These are phyloP conservation scores for Raphanus raphanistrum DNA, from an alignment of 345 rosid genomes.

Conservation along the genomic window DNA sequence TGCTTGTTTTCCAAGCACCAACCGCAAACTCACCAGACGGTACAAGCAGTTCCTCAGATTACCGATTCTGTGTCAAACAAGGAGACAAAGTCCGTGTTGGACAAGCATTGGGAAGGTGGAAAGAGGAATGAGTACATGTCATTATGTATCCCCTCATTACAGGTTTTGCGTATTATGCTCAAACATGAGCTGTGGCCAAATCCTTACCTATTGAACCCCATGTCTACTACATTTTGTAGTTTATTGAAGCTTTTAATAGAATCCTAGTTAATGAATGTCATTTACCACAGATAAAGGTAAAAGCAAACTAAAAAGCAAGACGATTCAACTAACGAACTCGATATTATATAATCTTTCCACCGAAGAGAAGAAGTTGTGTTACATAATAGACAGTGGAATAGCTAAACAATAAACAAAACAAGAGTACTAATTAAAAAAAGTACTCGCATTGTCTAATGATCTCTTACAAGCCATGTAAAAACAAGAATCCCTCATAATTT, in stretches of 20 bases:
- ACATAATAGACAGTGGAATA: slow-evolving; percentile 15
- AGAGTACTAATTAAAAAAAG: slow-evolving; percentile 3
- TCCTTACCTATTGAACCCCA: neutral
- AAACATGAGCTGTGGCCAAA: slow-evolving; percentile 9
- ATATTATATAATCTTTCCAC: neutral
- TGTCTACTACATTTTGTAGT: neutral
- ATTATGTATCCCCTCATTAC: slow-evolving; percentile 12
- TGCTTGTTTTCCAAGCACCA: slow-evolving; percentile 89
- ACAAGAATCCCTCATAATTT: slow-evolving; percentile 16
- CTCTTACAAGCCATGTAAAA: slow-evolving; percentile 24
- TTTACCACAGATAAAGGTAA: neutral
- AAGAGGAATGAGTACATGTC: slow-evolving; percentile 32
- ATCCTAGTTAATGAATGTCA: neutral
- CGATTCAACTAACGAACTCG: neutral
- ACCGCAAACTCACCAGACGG: slow-evolving; percentile 41
- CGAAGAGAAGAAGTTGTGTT: slow-evolving; percentile 11
- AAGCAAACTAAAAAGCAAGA: neutral
- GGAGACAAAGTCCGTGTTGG: slow-evolving; percentile 81
- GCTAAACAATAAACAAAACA: neutral
- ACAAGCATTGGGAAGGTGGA: slow-evolving; percentile 77
- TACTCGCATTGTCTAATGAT: slow-evolving; percentile 19
- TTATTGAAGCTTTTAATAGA: neutral
- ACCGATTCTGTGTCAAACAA: slow-evolving; percentile 54
- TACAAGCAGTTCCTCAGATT: slow-evolving; percentile 49
- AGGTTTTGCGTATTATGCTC: neutral